Percentiles rank a stretch among this genome's conserved stretches.
Conservation (phyloP, 164 flowering plant genomes). For the Aristolochia contorta region DNA sequence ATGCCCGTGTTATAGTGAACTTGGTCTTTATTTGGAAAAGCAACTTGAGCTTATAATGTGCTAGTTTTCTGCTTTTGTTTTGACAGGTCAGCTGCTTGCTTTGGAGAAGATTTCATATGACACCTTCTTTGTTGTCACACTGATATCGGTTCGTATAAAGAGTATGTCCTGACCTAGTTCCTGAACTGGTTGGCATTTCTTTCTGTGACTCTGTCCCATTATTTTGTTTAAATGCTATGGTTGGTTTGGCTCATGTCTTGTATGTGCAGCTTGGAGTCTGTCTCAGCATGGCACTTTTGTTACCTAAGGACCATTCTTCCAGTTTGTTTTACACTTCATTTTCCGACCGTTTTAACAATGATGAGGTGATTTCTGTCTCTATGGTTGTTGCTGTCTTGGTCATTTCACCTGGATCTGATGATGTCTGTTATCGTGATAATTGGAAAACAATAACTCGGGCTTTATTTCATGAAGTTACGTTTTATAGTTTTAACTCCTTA, state of each 20-base stretch:
- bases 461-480: too few species aligned
- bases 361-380: slow-evolving; percentile 8
- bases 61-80: slow-evolving; percentile 4
- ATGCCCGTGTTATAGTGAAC: neutral
- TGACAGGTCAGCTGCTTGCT: slow-evolving; percentile 15
- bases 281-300: slow-evolving; percentile 7
- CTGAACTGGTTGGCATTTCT: too few species aligned
- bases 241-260: too few species aligned
- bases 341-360: slow-evolving; percentile 2
- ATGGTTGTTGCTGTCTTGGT: neutral
- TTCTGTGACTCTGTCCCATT: too few species aligned
- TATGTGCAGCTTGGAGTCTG: slow-evolving; percentile 11
- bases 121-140: slow-evolving; percentile 7
- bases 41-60: neutral
- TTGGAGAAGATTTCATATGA: slow-evolving; percentile 8
- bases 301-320: slow-evolving; percentile 12
- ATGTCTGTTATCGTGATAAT: too few species aligned
- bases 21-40: neutral
- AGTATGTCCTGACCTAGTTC: neutral
- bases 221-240: too few species aligned
- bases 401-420: neutral
- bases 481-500: too few species aligned
- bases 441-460: too few species aligned
- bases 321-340: neutral
- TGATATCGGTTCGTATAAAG: slow-evolving; percentile 11